Conservation (phyloP, 2,329 filamentous ascomycete species). For the Claviceps spartinae region DNA sequence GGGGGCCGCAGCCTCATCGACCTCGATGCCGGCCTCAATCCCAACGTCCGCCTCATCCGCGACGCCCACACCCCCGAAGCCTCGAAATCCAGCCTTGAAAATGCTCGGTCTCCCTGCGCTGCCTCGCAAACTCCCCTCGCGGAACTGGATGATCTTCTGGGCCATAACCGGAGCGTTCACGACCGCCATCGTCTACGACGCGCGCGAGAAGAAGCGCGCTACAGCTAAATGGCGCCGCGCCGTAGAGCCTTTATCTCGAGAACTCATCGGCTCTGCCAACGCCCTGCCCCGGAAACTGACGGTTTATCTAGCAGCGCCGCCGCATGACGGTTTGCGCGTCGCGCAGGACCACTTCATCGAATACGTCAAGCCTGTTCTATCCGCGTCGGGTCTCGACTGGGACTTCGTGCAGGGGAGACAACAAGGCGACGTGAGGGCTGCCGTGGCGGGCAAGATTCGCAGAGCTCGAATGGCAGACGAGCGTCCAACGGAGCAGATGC, state of each 20-base stretch:
- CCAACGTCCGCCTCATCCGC: constrained; percentile 13
- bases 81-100: constrained; percentile 56
- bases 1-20: constrained; percentile 5
- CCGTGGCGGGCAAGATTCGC: constrained; percentile 74
- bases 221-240: constrained; percentile 77
- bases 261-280: constrained; percentile 53
- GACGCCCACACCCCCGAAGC: constrained; percentile 23
- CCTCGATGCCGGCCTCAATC: background rate
- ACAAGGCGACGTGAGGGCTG: constrained; percentile 84
- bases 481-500: constrained; percentile 32
- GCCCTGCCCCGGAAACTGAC: constrained; percentile 73
- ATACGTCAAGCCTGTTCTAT: constrained; percentile 86
- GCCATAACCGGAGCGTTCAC: constrained; percentile 64
- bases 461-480: constrained; percentile 50
- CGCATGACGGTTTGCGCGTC: constrained; percentile 67
- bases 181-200: constrained; percentile 78
- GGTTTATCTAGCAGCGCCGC: constrained; percentile 73
- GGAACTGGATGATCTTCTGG: constrained; percentile 97
- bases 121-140: constrained; percentile 72
- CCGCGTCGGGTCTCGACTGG: constrained; percentile 85
- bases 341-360: constrained; percentile 94
- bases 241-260: constrained; percentile 71
- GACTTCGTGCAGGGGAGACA: constrained; percentile 85
- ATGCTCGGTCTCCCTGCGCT: constrained; percentile 80
- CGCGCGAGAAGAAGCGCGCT: constrained; percentile 71